Base-by-base conservation (phyloP, 1,139 yeast species). In the Yarrowia galli region DNA sequence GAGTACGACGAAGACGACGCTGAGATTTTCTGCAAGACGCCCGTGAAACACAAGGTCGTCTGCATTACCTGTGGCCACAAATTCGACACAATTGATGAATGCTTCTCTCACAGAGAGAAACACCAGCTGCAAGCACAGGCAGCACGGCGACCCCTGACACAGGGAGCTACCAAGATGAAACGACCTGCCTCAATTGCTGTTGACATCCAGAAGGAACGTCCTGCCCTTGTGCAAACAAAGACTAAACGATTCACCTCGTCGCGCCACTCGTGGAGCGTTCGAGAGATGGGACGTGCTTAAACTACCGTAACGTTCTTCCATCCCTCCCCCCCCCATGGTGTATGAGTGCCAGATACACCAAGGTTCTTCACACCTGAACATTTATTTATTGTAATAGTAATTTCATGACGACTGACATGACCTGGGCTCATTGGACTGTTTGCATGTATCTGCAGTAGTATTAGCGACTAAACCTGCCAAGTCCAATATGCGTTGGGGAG, bases 31-130 rank as follows among this genome's bases (percentile, higher is more conserved):
- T 42, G 49, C 64, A 58, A 58, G 20, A 22, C 49, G 5, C 64
- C 64, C 10, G 22, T 58, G 15, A 58, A 58, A 20, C 64, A 58
- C 42, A 58, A 43, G 51, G 64, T 58, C 16, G 64, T 58, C 2
- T 58, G 64, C 22, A 58, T 58, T 16, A 58, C 64, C 16, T 58
- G 64, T 20, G 85, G 85, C 67, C 85, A 86, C 70, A 77, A 73
- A 60, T 82, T 81, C 69, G 74, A 73, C 22, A 78, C 84, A 23
- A 79, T 87, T 12, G 93, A 89, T 64, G 88, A 84, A 64, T 58
- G 64, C 32, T 42, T 32, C 10, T 16, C 46, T 7, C 64, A 58
- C 42, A 42, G 64, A 7, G 42, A 58, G 22, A 32, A 18, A 20
- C 64, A 58, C 20, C 45, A 23, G 18, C 25, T 18, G 4, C 28